A percentile compares a stretch with the other conserved stretches of the same genome.
Evolutionary conservation across 805 yeast genomes (phyloP).

Genomic region (Saturnispora serradocipensis): DNA sequence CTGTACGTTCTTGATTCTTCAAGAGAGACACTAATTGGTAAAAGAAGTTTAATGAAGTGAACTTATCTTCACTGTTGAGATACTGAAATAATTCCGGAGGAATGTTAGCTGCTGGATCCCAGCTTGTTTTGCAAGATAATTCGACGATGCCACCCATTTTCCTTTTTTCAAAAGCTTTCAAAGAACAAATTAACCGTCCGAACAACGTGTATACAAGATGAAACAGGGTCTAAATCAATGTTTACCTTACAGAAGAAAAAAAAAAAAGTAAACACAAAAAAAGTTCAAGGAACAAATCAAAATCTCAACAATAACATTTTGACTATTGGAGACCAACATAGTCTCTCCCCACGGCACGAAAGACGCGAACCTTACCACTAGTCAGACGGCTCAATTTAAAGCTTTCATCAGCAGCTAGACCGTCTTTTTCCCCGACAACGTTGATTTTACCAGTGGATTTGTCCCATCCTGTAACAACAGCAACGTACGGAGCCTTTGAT

Average conservation of each 20-base stretch:
- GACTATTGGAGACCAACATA: slow-evolving; percentile 36
- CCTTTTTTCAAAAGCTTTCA: not conserved
- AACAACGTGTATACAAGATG: not conserved
- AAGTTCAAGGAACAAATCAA: not conserved
- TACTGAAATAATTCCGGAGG: slow-evolving; percentile 31
- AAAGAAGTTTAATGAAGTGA: slow-evolving; percentile 27
- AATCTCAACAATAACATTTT: not conserved
- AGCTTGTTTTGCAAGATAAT: slow-evolving; percentile 15
- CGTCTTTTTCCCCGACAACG: slow-evolving; percentile 48
- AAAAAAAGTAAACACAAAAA: not conserved
- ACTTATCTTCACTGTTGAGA: slow-evolving; percentile 19
- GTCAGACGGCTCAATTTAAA: slow-evolving; percentile 66
- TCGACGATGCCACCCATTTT: not conserved
- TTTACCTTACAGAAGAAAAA: not conserved
- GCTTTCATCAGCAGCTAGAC: slow-evolving; percentile 49
- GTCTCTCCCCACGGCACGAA: slow-evolving; percentile 66
- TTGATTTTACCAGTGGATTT: slow-evolving; percentile 57
- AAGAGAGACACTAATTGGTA: slow-evolving; percentile 58
- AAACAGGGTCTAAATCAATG: not conserved
- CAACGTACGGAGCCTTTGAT: slow-evolving; percentile 39
- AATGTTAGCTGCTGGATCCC: slow-evolving; percentile 38
- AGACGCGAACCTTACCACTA: slow-evolving; percentile 71
- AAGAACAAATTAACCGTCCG: not conserved
- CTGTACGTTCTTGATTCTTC: slow-evolving; percentile 80
- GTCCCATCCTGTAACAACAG: slow-evolving; percentile 68